Conservation (phyloP, 345 rosid genomes). For the Acer campestre region DNA sequence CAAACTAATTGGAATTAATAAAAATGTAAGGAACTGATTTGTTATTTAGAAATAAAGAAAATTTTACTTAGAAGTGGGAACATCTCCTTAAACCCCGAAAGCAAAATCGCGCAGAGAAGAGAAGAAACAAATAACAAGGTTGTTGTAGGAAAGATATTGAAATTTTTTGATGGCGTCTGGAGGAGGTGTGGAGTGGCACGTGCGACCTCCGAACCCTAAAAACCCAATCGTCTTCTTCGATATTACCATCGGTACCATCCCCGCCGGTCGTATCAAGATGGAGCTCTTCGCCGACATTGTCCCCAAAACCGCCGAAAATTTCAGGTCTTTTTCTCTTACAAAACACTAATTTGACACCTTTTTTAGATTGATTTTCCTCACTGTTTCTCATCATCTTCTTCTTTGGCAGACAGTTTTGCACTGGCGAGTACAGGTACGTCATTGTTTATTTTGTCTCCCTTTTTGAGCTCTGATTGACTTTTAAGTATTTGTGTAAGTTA, state of each 20-base stretch:
- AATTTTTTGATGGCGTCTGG: slow-evolving; percentile 45
- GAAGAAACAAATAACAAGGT: no score
- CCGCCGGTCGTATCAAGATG: slow-evolving; percentile 96
- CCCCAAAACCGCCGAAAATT: slow-evolving; percentile 93
- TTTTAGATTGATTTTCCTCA: no score
- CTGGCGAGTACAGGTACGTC: slow-evolving; percentile 81
- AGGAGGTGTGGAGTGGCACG: slow-evolving; percentile 91
- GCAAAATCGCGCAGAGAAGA: neutral
- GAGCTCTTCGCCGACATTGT: slow-evolving; percentile 95
- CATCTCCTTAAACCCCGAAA: no score
- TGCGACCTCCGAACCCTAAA: slow-evolving; percentile 89
- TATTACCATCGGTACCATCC: slow-evolving; percentile 82
- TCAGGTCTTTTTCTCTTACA: slow-evolving; percentile 47
- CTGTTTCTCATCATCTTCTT: neutral
- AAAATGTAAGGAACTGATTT: no score
- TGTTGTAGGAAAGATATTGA: no score
- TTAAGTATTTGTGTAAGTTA: no score
- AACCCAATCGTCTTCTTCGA: slow-evolving; percentile 98
- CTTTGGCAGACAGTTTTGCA: slow-evolving; percentile 84
- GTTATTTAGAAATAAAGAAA: no score
- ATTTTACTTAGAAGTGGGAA: no score
- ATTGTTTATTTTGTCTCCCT: neutral
- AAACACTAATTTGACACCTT: no score
- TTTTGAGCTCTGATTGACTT: neutral
- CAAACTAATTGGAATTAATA: no score